Percentiles rank a stretch among this genome's conserved stretches.
phyloP scores from a whole-genome alignment of 768 basidiomycete genomes.

The Boletus sp. region DNA sequence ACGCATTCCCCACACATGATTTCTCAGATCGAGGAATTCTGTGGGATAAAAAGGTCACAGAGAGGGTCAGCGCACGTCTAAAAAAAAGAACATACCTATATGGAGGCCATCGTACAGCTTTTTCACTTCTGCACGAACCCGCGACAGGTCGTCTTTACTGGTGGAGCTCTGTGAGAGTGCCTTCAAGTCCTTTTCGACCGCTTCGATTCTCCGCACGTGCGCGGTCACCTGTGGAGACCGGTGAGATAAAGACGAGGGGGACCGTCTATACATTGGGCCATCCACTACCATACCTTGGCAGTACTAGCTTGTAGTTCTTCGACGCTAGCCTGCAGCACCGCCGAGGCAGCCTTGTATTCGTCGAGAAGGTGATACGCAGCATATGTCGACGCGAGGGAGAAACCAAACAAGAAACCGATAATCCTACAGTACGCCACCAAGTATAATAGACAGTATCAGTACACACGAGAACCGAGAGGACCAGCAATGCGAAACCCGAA shows the following conservation, averaged over 20 bases:
- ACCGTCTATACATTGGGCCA: not conserved
- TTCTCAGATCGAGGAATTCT: constrained; percentile 80
- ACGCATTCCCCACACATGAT: constrained; percentile 89
- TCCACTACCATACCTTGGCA: constrained; percentile 52
- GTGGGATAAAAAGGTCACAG: not conserved
- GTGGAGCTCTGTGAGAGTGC: constrained; percentile 62
- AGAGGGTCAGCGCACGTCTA: not conserved
- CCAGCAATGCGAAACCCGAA: constrained; percentile 26
- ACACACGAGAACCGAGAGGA: constrained; percentile 2
- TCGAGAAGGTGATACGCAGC: constrained; percentile 87
- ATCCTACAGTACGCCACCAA: constrained; percentile 42
- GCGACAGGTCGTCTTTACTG: constrained; percentile 76
- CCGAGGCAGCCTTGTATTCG: constrained; percentile 86
- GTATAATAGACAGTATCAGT: not conserved
- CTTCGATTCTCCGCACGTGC: constrained; percentile 80
- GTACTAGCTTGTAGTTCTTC: constrained; percentile 83
- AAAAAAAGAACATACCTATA: constrained; percentile 52
- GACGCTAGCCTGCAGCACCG: constrained; percentile 83
- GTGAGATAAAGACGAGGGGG: not conserved
- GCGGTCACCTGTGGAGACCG: constrained; percentile 58
- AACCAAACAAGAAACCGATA: constrained; percentile 84
- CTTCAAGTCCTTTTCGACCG: constrained; percentile 87
- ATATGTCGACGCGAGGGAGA: constrained; percentile 82
- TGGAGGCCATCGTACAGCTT: constrained; percentile 83
- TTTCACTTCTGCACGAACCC: constrained; percentile 78